Evolutionary conservation across 1,139 yeast species (phyloP).

Genomic region (Suhomyces bribrorum): DNA sequence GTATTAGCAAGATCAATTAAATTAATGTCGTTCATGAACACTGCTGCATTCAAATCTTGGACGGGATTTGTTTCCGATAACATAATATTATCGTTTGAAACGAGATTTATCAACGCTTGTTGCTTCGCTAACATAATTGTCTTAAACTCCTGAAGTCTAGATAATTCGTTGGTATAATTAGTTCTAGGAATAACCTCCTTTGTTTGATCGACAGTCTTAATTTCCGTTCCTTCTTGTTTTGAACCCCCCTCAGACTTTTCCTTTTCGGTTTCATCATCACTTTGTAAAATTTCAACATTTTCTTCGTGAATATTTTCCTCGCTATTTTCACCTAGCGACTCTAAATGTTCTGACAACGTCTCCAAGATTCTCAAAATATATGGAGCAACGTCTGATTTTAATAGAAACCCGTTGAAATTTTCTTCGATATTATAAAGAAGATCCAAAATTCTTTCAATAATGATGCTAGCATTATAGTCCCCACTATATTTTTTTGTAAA

Average conservation of each 20-base stretch:
- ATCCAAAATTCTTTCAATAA: conserved; percentile 19
- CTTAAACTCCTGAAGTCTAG: conserved; percentile 28
- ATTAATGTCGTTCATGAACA: conserved; percentile 47
- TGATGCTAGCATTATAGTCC: conserved; percentile 15
- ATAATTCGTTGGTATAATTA: conserved; percentile 6
- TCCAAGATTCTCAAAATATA: conserved; percentile 39
- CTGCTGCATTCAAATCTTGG: conserved; percentile 32
- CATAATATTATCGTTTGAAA: conserved; percentile 18
- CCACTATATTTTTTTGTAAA: conserved; percentile 27
- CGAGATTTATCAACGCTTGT: conserved; percentile 35
- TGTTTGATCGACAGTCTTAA: neutral
- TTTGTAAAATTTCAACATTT: neutral
- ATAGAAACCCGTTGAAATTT: conserved; percentile 41
- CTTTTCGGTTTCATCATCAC: conserved; percentile 11
- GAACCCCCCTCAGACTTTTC: neutral
- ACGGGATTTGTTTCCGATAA: conserved; percentile 27
- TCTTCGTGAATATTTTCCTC: conserved; percentile 2
- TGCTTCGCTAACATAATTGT: conserved; percentile 37
- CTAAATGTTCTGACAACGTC: conserved; percentile 21
- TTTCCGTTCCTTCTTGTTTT: conserved; percentile 4
- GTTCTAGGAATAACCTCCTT: neutral
- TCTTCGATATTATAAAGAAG: conserved; percentile 34
- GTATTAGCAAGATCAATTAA: conserved; percentile 54
- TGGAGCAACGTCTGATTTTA: conserved; percentile 45
- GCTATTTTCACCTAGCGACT: conserved; percentile 1